Conservation (phyloP, 192 early-diverging fungal species). For the Dissophora ornata region DNA sequence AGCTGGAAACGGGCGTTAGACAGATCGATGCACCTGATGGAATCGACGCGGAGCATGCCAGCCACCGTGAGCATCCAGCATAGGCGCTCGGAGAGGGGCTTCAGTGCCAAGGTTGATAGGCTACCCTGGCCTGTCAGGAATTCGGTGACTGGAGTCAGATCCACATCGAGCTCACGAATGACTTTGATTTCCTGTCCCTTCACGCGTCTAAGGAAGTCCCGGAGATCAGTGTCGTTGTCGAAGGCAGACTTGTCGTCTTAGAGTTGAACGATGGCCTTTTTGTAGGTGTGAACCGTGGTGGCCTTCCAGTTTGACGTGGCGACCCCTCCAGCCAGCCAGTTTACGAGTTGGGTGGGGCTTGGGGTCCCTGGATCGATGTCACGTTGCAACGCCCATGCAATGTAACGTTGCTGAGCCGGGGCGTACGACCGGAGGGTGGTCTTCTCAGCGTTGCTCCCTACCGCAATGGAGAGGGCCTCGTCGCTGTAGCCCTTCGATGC, state of each 20-base stretch:
- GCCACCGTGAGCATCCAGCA: background rate
- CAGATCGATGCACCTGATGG: background rate
- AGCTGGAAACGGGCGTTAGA: background rate
- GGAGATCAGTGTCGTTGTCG: background rate
- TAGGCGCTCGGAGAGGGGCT: background rate
- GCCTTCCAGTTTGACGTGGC: background rate
- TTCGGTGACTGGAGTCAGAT: background rate
- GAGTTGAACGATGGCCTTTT: background rate
- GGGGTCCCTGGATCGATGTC: slow-evolving; percentile 7
- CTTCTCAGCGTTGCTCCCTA: background rate
- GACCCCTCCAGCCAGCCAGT: slow-evolving; percentile 1
- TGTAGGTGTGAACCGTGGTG: background rate
- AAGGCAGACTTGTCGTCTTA: slow-evolving; percentile 2
- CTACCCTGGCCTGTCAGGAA: too few species aligned
- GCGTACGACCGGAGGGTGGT: background rate
- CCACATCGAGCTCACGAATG: background rate
- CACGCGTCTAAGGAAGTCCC: background rate
- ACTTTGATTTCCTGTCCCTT: background rate
- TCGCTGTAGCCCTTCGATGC: background rate
- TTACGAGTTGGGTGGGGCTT: background rate
- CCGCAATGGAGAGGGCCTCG: background rate
- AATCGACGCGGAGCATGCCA: background rate
- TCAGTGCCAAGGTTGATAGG: too few species aligned
- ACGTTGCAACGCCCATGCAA: background rate
- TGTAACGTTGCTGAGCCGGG: slow-evolving; percentile 4